These are phyloP conservation scores for Lolium multiflorum DNA, from an alignment of 176 grass and related monocot species.

Conservation along the genomic window DNA sequence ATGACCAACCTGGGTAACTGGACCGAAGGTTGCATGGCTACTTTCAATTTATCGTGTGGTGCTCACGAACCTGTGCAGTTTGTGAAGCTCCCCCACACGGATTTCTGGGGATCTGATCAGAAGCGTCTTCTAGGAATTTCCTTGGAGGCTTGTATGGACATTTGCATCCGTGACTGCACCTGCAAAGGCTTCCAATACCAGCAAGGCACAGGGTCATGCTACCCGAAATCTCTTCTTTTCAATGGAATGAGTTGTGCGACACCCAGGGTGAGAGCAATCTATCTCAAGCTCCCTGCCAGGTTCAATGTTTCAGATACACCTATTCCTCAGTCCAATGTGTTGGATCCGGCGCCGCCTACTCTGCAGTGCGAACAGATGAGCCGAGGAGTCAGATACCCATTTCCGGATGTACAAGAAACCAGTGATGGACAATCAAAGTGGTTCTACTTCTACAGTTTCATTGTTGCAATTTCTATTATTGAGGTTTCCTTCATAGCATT, in stretches of 20 bases:
- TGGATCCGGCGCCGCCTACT: background rate
- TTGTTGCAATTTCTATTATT: constrained; percentile 33
- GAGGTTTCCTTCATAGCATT: constrained; percentile 44
- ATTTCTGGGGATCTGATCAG: constrained; percentile 34
- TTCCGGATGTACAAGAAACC: constrained; percentile 14
- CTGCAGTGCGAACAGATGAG: constrained; percentile 21
- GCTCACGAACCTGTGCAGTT: background rate
- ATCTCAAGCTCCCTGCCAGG: background rate
- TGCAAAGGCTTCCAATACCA: constrained; percentile 46
- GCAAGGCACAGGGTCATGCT: constrained; percentile 27
- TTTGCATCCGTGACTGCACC: background rate
- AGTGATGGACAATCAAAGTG: constrained; percentile 34
- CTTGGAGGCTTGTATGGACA: background rate
- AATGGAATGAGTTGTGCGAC: constrained; percentile 34
- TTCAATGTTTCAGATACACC: constrained; percentile 22
- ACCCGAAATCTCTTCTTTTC: constrained; percentile 41
- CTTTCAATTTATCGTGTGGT: background rate
- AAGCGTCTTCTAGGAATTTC: background rate
- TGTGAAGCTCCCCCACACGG: background rate
- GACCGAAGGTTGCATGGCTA: constrained; percentile 46
- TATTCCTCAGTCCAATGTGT: constrained; percentile 18
- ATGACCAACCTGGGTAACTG: constrained; percentile 45
- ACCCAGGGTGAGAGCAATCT: background rate
- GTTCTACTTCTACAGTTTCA: constrained; percentile 52
- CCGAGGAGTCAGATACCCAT: constrained; percentile 4